Percentiles rank a stretch among this genome's conserved stretches.
Evolutionary conservation across 1,139 yeast species (phyloP).

Genomic region (Blastobotrys ciferrii): DNA sequence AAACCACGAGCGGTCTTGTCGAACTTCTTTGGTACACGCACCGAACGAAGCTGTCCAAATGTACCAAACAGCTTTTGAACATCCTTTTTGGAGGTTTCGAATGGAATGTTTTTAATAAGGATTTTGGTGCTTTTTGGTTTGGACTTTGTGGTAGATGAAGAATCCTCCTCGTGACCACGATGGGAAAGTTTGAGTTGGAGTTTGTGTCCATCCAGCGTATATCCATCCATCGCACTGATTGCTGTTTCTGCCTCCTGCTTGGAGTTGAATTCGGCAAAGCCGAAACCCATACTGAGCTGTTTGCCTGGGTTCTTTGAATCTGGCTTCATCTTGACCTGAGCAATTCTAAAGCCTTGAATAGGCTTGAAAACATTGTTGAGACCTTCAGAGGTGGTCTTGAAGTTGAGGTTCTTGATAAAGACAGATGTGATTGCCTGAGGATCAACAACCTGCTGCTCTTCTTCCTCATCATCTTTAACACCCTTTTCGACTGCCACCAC

Average conservation of each 20-base stretch:
- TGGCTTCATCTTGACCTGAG: constrained; percentile 83
- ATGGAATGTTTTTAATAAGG: constrained; percentile 93
- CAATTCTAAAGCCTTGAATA: constrained; percentile 71
- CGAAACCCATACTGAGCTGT: constrained; percentile 90
- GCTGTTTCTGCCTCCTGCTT: constrained; percentile 79
- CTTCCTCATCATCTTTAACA: constrained; percentile 37
- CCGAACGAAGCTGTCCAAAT: constrained; percentile 91
- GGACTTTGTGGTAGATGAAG: constrained; percentile 29
- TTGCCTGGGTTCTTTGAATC: constrained; percentile 71
- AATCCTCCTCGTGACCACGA: constrained; percentile 47
- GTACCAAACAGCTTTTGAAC: constrained; percentile 86
- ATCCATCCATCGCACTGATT: constrained; percentile 69
- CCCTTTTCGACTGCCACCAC: constrained; percentile 30
- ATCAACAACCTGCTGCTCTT: constrained; percentile 44
- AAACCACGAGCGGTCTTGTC: constrained; percentile 95
- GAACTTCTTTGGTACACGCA: constrained; percentile 93
- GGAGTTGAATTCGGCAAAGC: constrained; percentile 86
- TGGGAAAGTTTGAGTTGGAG: constrained; percentile 85
- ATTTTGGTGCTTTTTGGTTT: constrained; percentile 61
- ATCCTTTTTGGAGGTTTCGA: constrained; percentile 92
- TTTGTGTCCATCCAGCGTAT: constrained; percentile 83
- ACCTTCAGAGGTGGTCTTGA: constrained; percentile 63
- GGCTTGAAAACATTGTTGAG: constrained; percentile 63
- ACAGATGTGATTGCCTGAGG: constrained; percentile 67
- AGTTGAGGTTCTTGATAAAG: constrained; percentile 88